Evolutionary conservation across 2,329 filamentous ascomycete genomes (phyloP).

Genomic region (Colletotrichum cereale): DNA sequence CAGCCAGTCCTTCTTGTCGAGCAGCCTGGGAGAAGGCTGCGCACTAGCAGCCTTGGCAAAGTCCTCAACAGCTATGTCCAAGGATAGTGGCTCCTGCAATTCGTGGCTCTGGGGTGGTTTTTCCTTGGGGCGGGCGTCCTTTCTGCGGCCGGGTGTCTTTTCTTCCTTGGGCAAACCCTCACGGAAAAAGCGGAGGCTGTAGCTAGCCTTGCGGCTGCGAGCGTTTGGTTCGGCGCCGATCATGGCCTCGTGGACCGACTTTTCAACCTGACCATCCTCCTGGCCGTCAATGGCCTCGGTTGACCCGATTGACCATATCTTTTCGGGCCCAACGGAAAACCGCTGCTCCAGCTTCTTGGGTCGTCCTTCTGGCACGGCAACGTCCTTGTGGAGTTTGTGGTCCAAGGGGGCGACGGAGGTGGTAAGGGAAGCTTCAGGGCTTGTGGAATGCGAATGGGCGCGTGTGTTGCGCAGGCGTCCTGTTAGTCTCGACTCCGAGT

Average conservation of each 20-base stretch:
- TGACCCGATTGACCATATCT: slow-evolving; percentile 73
- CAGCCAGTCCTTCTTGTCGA: slow-evolving; percentile 42
- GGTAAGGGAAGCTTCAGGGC: slow-evolving; percentile 46
- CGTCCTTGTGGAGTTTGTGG: slow-evolving; percentile 41
- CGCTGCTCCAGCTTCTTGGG: slow-evolving; percentile 58
- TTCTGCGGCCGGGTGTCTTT: slow-evolving; percentile 60
- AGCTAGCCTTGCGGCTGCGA: slow-evolving; percentile 76
- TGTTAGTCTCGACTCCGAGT: slow-evolving; percentile 48
- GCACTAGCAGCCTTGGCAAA: slow-evolving; percentile 33
- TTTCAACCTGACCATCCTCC: slow-evolving; percentile 70
- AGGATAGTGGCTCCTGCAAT: slow-evolving; percentile 34
- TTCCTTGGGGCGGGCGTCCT: slow-evolving; percentile 60
- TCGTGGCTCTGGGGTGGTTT: slow-evolving; percentile 55
- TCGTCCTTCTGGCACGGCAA: slow-evolving; percentile 45
- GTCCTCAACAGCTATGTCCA: slow-evolving; percentile 40
- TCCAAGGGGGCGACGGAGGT: slow-evolving; percentile 40
- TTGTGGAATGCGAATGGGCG: slow-evolving; percentile 43
- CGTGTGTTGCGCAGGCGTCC: slow-evolving; percentile 40
- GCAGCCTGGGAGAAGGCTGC: slow-evolving; percentile 42
- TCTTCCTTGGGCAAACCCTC: slow-evolving; percentile 73
- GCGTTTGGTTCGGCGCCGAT: slow-evolving; percentile 72
- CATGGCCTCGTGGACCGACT: slow-evolving; percentile 73
- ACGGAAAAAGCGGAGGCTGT: slow-evolving; percentile 76
- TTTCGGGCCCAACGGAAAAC: slow-evolving; percentile 63
- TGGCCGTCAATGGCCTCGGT: slow-evolving; percentile 59